Conservation (phyloP, 2,329 filamentous ascomycete species). For the Keithomyces neogunnii region DNA sequence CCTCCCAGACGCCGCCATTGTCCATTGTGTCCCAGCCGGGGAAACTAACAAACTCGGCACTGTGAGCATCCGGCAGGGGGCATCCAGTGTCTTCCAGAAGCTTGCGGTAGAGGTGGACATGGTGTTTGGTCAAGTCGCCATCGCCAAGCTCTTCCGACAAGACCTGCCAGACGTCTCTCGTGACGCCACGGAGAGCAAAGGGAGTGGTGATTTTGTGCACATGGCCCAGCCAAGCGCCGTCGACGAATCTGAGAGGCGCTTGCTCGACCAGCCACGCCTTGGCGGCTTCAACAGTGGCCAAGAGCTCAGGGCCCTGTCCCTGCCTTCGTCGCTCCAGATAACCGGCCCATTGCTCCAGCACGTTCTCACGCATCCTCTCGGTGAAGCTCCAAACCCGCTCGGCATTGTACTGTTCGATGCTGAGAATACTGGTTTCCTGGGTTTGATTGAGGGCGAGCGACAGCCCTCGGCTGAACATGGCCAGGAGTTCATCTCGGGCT, state of each 20-base stretch:
- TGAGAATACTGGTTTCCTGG: background rate
- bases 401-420: background rate
- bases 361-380: background rate
- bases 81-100: constrained; percentile 13
- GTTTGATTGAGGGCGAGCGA: background rate
- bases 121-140: constrained; percentile 36
- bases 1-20: constrained; percentile 25
- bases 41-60: constrained; percentile 9
- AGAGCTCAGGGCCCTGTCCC: background rate
- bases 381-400: background rate
- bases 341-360: background rate
- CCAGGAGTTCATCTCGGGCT: background rate
- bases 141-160: constrained; percentile 43
- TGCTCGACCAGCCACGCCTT: background rate
- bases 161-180: constrained; percentile 36
- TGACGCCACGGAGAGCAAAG: constrained; percentile 21
- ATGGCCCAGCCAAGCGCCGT: constrained; percentile 40
- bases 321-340: background rate
- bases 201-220: constrained; percentile 30
- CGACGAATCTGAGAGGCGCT: constrained; percentile 28
- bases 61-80: constrained; percentile 4
- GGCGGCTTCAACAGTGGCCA: background rate
- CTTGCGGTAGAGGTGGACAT: constrained; percentile 27
- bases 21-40: constrained; percentile 2
- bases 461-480: background rate